Evolutionary conservation across 148 eudicot genomes (phyloP), one percentile per base, ranked within the genome.

Genomic region (Mesembryanthemum crystallinum): DNA sequence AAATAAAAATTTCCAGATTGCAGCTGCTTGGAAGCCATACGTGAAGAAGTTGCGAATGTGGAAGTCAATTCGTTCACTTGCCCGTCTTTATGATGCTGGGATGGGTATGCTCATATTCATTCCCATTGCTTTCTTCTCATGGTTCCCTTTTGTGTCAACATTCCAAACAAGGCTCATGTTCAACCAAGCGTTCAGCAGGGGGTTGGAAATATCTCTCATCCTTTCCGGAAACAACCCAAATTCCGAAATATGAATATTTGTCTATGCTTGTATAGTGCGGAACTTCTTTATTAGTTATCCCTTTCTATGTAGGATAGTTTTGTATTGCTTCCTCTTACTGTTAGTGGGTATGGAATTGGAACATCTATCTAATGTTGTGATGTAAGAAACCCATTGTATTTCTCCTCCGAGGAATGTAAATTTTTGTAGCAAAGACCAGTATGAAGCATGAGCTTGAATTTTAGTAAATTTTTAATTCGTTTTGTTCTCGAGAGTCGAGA

Each of bases 171-270:
- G 98, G 67, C 94, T 96, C 52, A 92, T 96, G 99, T 96, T 91
- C 88, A 96, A 96, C 84, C 99, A 96, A 83, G 99, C 99, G 0
- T 96, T 96, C 83, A 96, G 99, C 78, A 83, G 97, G 65, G 99
- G 99, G 45, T 84, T 96, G 77, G 99, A 96, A 69, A 96, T 96
- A 43, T 96, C 99, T 67, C 99, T 96, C 63, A 96, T 96, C 85
- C 97, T 96, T 77, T 95, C 98, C 33, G 98, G 98, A 75, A 95
- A 95, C 88, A 92, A 92, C 80, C 92, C 97, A 10, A 92, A 95
- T 58, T 73, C 88, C 54, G 97, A 85, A 2, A 42, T 87, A 52
- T 92, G 82, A 92, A 45, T 45, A 21, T 47, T 42, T 64, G 21
- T 59, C 20, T 65, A 37, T 63, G 33, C 33, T 67, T 79, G 73